Evolutionary conservation across 2,329 filamentous ascomycete genomes (phyloP).

Genomic region (Phaeosphaeriaceae sp.): DNA sequence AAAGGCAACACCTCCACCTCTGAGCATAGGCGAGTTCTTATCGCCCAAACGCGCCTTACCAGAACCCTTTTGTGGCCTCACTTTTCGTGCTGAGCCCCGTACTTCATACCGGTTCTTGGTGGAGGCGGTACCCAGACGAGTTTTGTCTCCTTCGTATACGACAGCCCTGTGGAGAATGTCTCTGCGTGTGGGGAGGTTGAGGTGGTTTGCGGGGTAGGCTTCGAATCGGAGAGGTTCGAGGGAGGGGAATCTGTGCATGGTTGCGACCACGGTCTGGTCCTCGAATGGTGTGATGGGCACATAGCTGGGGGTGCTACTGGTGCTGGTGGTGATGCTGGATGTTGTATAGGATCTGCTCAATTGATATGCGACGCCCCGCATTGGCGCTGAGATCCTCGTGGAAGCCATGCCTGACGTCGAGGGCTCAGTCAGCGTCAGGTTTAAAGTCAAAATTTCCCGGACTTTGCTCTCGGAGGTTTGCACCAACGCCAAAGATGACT

Average conservation of each 20-base stretch:
- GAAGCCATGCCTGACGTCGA: conserved; percentile 48
- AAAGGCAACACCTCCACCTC: conserved; percentile 85
- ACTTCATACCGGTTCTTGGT: conserved; percentile 71
- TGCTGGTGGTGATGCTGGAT: conserved; percentile 64
- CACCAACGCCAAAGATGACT: background rate
- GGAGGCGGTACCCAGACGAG: conserved; percentile 75
- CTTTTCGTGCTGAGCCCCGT: conserved; percentile 80
- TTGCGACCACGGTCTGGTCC: conserved; percentile 71
- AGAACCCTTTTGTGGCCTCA: conserved; percentile 84
- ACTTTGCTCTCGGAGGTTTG: background rate
- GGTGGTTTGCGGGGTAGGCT: conserved; percentile 79
- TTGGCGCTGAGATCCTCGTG: conserved; percentile 45
- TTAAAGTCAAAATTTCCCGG: conserved; percentile 11
- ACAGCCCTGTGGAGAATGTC: conserved; percentile 94
- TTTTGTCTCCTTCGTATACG: conserved; percentile 88
- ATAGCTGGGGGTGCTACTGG: conserved; percentile 54
- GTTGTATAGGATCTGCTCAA: conserved; percentile 27
- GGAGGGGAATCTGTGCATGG: conserved; percentile 87
- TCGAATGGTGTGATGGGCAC: conserved; percentile 40
- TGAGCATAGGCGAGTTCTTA: conserved; percentile 79
- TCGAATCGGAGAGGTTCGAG: conserved; percentile 83
- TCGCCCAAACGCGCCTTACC: conserved; percentile 80
- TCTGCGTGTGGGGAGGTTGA: conserved; percentile 83
- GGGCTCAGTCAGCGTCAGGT: conserved; percentile 10
- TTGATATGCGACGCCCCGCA: conserved; percentile 43